Evolutionary conservation across 1,139 yeast genomes (phyloP).

Genomic region (Pichia terricola): DNA sequence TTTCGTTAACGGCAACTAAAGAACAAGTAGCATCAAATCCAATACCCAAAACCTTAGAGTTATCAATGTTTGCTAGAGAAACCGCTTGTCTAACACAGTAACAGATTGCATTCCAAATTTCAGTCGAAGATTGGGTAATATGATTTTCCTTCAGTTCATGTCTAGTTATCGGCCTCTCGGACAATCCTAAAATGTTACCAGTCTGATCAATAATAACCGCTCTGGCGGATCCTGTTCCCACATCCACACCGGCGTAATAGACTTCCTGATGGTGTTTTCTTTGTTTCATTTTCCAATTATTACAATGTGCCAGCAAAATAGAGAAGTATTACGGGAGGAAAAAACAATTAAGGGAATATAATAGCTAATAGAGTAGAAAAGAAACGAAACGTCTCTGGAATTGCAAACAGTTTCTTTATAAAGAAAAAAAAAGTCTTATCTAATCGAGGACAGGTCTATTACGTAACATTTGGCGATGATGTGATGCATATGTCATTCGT

Average conservation of each 20-base stretch:
- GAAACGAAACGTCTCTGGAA: too few species aligned
- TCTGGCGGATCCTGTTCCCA: constrained; percentile 95
- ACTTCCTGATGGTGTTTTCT: constrained; percentile 16
- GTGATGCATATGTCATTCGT: neutral
- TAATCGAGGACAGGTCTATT: too few species aligned
- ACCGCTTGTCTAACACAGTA: constrained; percentile 69
- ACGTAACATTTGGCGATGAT: neutral
- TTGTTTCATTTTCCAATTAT: constrained; percentile 3
- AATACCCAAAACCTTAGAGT: constrained; percentile 62
- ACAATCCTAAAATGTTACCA: constrained; percentile 74
- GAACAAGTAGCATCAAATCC: constrained; percentile 99
- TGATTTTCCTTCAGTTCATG: constrained; percentile 62
- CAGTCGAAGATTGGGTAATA: constrained; percentile 82
- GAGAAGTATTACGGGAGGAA: too few species aligned
- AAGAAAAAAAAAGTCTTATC: too few species aligned
- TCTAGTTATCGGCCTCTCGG: constrained; percentile 72
- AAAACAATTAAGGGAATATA: too few species aligned
- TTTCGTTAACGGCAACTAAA: constrained; percentile 65
- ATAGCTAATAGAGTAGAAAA: too few species aligned
- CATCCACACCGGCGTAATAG: constrained; percentile 88
- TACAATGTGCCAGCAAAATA: too few species aligned
- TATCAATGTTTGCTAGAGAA: constrained; percentile 64
- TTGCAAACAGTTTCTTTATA: too few species aligned
- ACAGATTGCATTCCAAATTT: constrained; percentile 86
- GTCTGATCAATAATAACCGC: constrained; percentile 81